Conservation (phyloP, 768 basidiomycete species). For the Leucosporidium yakuticum region DNA sequence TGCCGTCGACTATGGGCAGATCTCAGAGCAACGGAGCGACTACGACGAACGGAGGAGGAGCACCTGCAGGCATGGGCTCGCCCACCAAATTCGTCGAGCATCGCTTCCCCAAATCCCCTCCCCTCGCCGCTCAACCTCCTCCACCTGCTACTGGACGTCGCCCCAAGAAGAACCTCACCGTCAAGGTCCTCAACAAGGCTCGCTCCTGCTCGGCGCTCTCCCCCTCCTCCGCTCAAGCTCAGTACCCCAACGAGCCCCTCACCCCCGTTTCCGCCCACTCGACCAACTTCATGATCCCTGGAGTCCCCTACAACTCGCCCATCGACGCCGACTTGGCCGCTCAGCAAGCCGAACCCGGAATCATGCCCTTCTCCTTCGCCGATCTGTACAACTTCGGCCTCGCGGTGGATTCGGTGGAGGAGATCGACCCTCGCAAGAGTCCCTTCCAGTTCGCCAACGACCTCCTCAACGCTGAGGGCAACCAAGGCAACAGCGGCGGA, state of each 20-base stretch:
- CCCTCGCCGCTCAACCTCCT: not conserved
- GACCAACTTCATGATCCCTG: constrained; percentile 10
- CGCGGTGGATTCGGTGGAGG: constrained; percentile 20
- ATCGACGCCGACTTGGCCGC: not conserved
- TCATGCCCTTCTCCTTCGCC: constrained; percentile 33
- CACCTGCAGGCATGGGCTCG: not conserved
- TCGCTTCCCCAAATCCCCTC: constrained; percentile 9
- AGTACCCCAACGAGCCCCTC: constrained; percentile 21
- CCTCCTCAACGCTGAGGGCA: not conserved
- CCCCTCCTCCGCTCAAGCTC: constrained; percentile 1
- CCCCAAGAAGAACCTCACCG: constrained; percentile 22
- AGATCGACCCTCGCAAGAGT: constrained; percentile 20
- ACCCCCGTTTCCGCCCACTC: constrained; percentile 22
- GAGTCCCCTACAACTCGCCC: constrained; percentile 28
- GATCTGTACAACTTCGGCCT: constrained; percentile 35
- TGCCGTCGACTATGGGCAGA: too few species aligned
- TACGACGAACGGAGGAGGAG: too few species aligned
- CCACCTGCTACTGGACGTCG: not conserved
- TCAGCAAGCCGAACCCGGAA: not conserved
- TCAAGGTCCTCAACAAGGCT: constrained; percentile 30
- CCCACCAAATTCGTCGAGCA: constrained; percentile 21
- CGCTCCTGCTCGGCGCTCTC: constrained; percentile 30
- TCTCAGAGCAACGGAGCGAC: not conserved
- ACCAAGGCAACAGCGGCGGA: not conserved
- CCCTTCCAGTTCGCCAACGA: constrained; percentile 12